Conservation (phyloP, 2,329 filamentous ascomycete genomes). For the Apiospora kogelbergensis region DNA sequence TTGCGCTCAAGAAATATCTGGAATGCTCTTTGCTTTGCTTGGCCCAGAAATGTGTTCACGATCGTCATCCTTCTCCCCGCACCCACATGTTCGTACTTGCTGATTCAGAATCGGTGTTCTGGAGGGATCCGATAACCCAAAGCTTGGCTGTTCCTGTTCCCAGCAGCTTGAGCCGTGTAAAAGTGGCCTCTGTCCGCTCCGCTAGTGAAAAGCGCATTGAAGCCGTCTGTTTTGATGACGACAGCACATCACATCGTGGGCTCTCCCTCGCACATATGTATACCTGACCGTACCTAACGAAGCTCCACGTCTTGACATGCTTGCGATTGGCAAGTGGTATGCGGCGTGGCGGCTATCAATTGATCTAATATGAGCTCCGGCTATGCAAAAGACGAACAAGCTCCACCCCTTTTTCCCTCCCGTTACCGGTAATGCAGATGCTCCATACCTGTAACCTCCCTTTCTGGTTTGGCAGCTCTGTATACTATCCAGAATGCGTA, state of each 20-base stretch:
- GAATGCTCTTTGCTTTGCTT: background rate
- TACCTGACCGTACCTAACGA: background rate
- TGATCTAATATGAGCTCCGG: background rate
- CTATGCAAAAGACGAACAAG: background rate
- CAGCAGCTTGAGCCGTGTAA: background rate
- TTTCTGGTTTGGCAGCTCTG: background rate
- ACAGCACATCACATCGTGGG: background rate
- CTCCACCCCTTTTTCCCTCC: background rate
- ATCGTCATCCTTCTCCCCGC: background rate
- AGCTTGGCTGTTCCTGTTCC: conserved; percentile 4
- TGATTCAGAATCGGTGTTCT: background rate
- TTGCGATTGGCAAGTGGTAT: background rate
- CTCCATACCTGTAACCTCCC: background rate
- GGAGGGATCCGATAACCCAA: background rate
- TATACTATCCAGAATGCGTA: background rate
- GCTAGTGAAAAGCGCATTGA: background rate
- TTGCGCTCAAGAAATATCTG: background rate
- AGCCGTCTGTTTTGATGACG: background rate
- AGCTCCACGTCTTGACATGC: background rate
- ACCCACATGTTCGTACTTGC: background rate
- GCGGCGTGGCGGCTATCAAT: background rate
- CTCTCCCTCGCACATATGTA: background rate
- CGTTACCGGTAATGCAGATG: background rate
- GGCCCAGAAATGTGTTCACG: background rate
- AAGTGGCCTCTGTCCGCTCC: background rate